These are phyloP conservation scores for Ceratocystis harringtonii DNA, from an alignment of 2,329 filamentous ascomycete genomes.

Conservation along the genomic window DNA sequence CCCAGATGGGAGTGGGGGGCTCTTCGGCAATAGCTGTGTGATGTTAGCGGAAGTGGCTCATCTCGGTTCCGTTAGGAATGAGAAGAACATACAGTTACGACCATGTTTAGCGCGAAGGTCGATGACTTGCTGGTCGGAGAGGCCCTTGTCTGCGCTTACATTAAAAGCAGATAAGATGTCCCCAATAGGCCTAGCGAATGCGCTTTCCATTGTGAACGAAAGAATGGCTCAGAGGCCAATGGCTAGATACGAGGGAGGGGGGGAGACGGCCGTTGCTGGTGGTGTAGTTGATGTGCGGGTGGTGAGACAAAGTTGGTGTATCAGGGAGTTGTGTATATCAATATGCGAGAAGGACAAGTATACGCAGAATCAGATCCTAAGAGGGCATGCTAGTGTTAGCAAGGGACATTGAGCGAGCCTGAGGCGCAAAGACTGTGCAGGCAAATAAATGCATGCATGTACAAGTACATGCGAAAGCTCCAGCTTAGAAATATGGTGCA, in stretches of 20 bases:
- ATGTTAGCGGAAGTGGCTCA: neutral
- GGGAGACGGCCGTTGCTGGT: neutral
- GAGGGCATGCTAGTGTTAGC: neutral
- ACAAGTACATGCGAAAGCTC: neutral
- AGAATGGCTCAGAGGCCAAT: slow-evolving; percentile 10
- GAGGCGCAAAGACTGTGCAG: neutral
- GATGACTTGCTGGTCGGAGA: slow-evolving; percentile 44
- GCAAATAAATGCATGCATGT: neutral
- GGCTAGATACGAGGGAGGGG: slow-evolving; percentile 1
- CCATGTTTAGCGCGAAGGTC: slow-evolving; percentile 44
- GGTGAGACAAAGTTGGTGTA: slow-evolving; percentile 2
- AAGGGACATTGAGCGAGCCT: neutral
- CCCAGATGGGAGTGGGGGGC: slow-evolving; percentile 87
- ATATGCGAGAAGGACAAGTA: slow-evolving; percentile 12
- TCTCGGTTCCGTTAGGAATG: no score
- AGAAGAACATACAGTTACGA: slow-evolving; percentile 40
- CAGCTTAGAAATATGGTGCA: neutral
- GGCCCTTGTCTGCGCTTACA: slow-evolving; percentile 39
- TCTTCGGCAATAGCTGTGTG: slow-evolving; percentile 55
- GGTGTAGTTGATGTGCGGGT: neutral
- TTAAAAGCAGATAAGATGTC: slow-evolving; percentile 45
- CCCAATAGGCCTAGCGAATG: slow-evolving; percentile 42
- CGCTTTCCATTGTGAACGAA: slow-evolving; percentile 41
- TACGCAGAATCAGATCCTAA: slow-evolving; percentile 10
- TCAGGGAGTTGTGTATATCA: neutral